Base-by-base conservation (phyloP, 345 rosid genomes). In the Moringa oleifera region DNA sequence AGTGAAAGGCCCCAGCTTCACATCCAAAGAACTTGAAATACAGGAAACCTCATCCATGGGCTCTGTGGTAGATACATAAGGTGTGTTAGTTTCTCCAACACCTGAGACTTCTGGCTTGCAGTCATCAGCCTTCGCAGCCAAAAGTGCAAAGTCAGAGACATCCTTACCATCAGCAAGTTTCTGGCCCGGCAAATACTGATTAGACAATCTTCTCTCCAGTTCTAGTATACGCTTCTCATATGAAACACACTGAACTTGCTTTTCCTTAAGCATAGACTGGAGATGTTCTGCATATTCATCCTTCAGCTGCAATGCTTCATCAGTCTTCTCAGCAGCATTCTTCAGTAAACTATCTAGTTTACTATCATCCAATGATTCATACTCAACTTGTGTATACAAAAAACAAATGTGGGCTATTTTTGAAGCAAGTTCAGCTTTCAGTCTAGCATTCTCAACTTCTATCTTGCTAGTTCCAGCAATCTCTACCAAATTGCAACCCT, bases 341-440 rank as follows among this genome's bases (percentile, higher is more conserved):
- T 87, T 95, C 76, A 84, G 65, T 68, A 83, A 36, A 58, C 61
- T 69, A 51, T 81, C 89, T 24, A 82, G 73, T 63, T 79, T 73
- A 61, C 82, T 78, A 52, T 91, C 94, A 78, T 85, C 94, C 55
- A 84, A 71, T 20, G 74, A 55, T 31, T 89, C 96, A 57, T 75
- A 87, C 62, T 89, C 95, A 58, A 78, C 59, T 49, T 88, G 91
- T 61, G 81, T 89, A 62, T 69, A 70, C 59, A 85, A 66, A 23
- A 86, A 84, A 73, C 99, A 91, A 19, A 91, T 81, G 20, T 60
- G 49, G 51, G 98, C 96, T 67, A 91, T 81, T 25, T 87, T 89
- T 68, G 96, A 87, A 77, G 99, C 99, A 74, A 91, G 95, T 51
- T 95, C 97, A 51, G 99, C 99, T 83, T 87, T 95, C 68, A 95